Evolutionary conservation across 2,329 filamentous ascomycete genomes (phyloP), one percentile per base, ranked within the genome.

Genomic region (Tolypocladium amazonense): DNA sequence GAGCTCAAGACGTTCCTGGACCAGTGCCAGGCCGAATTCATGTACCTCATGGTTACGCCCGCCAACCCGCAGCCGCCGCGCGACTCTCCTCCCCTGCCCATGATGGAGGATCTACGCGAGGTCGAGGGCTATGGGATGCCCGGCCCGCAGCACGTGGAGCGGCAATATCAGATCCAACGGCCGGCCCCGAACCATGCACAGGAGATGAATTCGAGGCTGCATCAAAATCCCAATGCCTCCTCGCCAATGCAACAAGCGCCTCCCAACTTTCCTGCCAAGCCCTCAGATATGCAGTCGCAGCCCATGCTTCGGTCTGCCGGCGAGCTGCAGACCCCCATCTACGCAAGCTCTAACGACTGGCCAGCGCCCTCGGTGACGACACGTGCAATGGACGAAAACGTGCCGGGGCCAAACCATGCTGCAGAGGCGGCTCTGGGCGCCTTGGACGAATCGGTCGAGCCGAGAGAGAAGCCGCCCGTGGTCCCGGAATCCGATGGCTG

Each of bases 401-500:
- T 66, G 6, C 64, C 68, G 39, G 70, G 68, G 5, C 64, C 72
- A 1, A 77, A 73, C 60, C 75, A 77, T 56, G 70, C 71, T 3
- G 73, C 71, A 15, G 77, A 80, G 57, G 69, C 71, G 57, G 69
- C 71, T 18, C 62, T 76, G 33, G 70, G 69, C 25, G 72, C 71
- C 20, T 65, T 71, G 50, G 76, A 78, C 43, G 72, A 75, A n/a
- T 60, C 70, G 25, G 76, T 76, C 53, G 76, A 78, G 43, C 65
- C 75, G 20, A 68, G 75, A 30, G 79, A 84, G 58, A 82, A 86
- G 68, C 72, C 66, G 62, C 62, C 72, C 30, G 67, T 69, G 1
- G 68, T 72, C 9, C 75, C 79, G 4, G 86, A 89, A 61, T 70
- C 81, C 0, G 92, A 96, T 68, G 90, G 84, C 11, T 99, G 94